Evolutionary conservation across 176 grass and related monocot species (phyloP), one percentile per base, ranked within the genome.

Genomic region (Triticum turgidum): DNA sequence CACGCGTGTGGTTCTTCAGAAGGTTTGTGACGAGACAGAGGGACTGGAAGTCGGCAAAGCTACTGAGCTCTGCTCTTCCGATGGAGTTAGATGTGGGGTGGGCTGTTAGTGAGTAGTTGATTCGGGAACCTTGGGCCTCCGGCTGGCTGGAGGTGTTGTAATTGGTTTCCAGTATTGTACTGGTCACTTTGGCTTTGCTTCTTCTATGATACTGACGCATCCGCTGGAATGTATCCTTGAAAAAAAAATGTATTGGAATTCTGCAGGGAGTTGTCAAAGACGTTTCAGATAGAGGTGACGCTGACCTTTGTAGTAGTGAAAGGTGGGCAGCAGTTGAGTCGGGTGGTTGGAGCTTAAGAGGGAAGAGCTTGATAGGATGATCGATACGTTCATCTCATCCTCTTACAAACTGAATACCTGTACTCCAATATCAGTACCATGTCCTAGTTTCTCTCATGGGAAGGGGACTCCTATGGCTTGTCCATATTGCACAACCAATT

Each of bases 361-460:
- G 86, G 89, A 95, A 30, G 93, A 98, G 5, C 95, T 98, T 30
- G 92, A 93, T 76, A 92, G 67, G 85, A 93, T 90, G 87, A 83
- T 98, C 65, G 5, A 27, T 18, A 87, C 17, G 80, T 83, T 85
- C 80, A 90, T 54, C 66, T 72, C 65, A 9, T 61, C 79, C 33
- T 90, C 51, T 5, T 82, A 65, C 32, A 83, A 87, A 83, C 30
- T 72, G 21, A 24, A 54, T 56, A 13, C 74, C 5, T 52, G 21
- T 25, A 73, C 45, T 79, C 14, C 29, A 65, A 83, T 18, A 10
- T 12, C 47, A 71, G 54, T 17, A 27, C 30, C 41, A 25, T 24
- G 54, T 66, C 52, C 42, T 76, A n/a, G 41, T 35, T 39, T 59
- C 45, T 18, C 38, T 22, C 13, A 47, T 3, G 35, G 11, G 0